phyloP scores from a whole-genome alignment of 805 yeast species.

The Wickerhamiella sorbophila region DNA sequence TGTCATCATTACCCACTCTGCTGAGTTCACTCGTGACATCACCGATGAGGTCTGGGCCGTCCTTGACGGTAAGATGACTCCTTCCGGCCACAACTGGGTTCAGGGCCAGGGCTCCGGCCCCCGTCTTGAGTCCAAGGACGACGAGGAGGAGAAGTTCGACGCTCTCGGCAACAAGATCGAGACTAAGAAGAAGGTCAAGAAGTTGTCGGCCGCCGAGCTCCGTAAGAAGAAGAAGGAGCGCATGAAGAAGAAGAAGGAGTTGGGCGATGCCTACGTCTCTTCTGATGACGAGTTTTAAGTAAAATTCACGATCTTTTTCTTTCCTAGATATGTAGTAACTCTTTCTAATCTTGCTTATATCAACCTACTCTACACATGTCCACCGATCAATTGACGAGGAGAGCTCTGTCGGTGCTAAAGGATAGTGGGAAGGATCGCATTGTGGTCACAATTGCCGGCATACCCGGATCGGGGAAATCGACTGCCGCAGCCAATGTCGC shows the following conservation, averaged over 20 bases:
- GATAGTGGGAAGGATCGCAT: constrained; percentile 25
- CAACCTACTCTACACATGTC: background rate
- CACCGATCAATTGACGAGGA: background rate
- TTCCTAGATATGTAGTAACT: background rate
- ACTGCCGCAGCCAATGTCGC: constrained; percentile 43
- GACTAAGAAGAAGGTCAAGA: constrained; percentile 88
- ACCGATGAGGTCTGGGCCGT: constrained; percentile 99
- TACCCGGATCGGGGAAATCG: constrained; percentile 79
- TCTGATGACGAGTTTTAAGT: constrained; percentile 77
- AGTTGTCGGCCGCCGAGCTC: constrained; percentile 96
- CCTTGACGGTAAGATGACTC: constrained; percentile 94
- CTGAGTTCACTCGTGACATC: constrained; percentile 98
- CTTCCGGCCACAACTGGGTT: constrained; percentile 99
- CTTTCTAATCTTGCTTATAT: background rate
- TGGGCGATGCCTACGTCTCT: constrained; percentile 98
- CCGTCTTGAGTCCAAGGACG: constrained; percentile 92
- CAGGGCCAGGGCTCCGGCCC: constrained; percentile 99
- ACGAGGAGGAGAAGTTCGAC: constrained; percentile 95
- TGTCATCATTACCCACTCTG: constrained; percentile 98
- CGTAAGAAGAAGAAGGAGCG: constrained; percentile 99
- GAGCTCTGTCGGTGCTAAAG: background rate
- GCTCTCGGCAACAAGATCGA: constrained; percentile 99
- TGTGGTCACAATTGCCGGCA: constrained; percentile 50
- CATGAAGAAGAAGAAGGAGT: constrained; percentile 99
- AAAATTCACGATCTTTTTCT: background rate